These are phyloP conservation scores for Thelonectria olida DNA, from an alignment of 2,329 filamentous ascomycete species.

Conservation along the genomic window DNA sequence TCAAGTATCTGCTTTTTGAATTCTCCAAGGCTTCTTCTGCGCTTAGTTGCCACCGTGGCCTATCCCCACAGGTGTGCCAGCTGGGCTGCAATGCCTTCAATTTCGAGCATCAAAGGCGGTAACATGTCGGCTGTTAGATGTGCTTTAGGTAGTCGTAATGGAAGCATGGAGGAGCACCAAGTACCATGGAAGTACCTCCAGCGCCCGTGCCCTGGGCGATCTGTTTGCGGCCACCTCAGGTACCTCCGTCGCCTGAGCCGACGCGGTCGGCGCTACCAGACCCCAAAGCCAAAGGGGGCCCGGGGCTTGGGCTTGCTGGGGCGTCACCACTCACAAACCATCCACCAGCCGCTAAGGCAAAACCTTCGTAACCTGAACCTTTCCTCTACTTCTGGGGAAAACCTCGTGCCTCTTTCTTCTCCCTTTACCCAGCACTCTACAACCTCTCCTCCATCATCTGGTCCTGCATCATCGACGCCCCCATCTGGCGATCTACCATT, in stretches of 20 bases:
- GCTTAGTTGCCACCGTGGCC: no score
- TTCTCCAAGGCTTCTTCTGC: neutral
- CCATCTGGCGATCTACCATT: slow-evolving; percentile 42
- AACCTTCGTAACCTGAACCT: slow-evolving; percentile 49
- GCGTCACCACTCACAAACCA: slow-evolving; percentile 38
- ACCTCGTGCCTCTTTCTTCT: slow-evolving; percentile 45
- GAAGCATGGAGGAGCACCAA: neutral
- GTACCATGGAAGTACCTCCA: no score
- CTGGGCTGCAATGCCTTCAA: no score
- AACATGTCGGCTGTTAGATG: neutral
- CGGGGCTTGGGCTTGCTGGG: slow-evolving; percentile 24
- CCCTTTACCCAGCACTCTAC: slow-evolving; percentile 42
- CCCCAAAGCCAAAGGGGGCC: slow-evolving; percentile 19
- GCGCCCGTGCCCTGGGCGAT: slow-evolving; percentile 29
- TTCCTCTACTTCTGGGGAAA: slow-evolving; percentile 50
- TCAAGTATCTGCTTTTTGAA: neutral
- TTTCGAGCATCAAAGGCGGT: no score
- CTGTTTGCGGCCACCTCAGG: slow-evolving; percentile 35
- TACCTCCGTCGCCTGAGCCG: slow-evolving; percentile 25
- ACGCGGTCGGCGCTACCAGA: slow-evolving; percentile 22
- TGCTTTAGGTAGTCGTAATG: slow-evolving; percentile 7
- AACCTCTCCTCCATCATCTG: slow-evolving; percentile 39
- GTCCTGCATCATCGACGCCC: slow-evolving; percentile 42
- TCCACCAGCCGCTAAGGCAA: slow-evolving; percentile 46
- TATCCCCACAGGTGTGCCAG: no score